phyloP scores from a whole-genome alignment of 2,329 filamentous ascomycete species.

The Beauveria brongniartii region DNA sequence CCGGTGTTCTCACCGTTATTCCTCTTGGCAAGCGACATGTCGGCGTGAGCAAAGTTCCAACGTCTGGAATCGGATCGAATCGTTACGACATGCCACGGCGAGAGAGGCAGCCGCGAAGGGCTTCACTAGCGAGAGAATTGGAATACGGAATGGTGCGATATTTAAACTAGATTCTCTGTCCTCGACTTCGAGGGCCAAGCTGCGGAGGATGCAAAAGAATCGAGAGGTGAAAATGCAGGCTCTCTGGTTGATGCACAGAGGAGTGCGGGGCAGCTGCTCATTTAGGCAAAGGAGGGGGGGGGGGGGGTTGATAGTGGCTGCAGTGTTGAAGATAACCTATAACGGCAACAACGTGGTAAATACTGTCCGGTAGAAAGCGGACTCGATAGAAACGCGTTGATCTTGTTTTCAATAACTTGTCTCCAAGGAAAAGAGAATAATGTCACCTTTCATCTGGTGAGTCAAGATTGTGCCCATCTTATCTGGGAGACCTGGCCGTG shows the following conservation, averaged over 20 bases:
- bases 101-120: not conserved
- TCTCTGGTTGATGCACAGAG: not conserved
- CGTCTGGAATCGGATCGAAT: not conserved
- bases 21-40: slow-evolving; percentile 21
- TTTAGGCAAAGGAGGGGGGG: not conserved
- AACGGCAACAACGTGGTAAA: no score
- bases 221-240: not conserved
- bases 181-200: not conserved
- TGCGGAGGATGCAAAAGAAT: not conserved
- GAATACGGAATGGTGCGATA: not conserved
- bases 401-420: no score
- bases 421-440: no score
- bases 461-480: no score
- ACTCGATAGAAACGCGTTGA: no score
- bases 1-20: slow-evolving; percentile 17
- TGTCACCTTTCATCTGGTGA: no score
- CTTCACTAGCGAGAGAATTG: not conserved
- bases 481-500: no score
- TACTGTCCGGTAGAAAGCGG: no score
- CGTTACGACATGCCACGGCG: not conserved
- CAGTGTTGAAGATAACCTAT: no score
- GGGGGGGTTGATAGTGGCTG: no score
- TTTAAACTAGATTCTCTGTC: not conserved
- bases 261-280: slow-evolving; percentile 1
- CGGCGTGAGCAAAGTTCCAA: not conserved